These are phyloP conservation scores for Vitellaria paradoxa DNA, from an alignment of 179 eudicot species.

Conservation along the genomic window DNA sequence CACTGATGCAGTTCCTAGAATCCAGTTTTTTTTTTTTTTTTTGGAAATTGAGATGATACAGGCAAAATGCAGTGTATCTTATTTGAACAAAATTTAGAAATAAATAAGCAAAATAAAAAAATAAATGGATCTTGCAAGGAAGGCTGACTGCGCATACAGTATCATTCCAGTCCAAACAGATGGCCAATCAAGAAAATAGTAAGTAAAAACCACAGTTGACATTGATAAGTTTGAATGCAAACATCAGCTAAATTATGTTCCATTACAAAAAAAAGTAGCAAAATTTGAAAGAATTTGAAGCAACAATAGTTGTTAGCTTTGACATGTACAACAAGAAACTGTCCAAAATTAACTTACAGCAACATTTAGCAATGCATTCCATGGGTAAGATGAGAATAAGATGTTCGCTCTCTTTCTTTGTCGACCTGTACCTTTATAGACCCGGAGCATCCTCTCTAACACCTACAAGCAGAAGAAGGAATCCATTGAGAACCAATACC, in stretches of 20 bases:
- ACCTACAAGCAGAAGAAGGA: slow-evolving; percentile 44
- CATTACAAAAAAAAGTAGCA: background rate
- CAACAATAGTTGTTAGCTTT: background rate
- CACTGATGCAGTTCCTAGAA: background rate
- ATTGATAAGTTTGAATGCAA: background rate
- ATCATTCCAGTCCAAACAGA: background rate
- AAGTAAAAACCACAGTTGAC: background rate
- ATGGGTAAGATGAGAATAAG: slow-evolving; percentile 46
- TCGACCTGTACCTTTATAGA: slow-evolving; percentile 27
- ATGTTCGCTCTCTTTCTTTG: slow-evolving; percentile 34
- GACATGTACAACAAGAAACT: background rate
- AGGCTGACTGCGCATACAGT: background rate
- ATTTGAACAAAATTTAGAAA: too few relatives aligned
- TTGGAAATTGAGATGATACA: too few relatives aligned
- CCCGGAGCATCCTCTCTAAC: slow-evolving; percentile 61
- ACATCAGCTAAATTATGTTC: background rate
- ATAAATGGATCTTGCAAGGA: background rate
- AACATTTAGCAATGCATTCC: slow-evolving; percentile 72
- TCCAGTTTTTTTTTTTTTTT: too few relatives aligned
- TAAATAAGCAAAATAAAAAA: too few relatives aligned
- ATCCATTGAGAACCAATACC: slow-evolving; percentile 5
- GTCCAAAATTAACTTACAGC: slow-evolving; percentile 64
- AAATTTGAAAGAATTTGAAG: background rate
- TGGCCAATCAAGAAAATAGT: background rate
- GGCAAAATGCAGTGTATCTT: too few relatives aligned